Base-by-base conservation (phyloP, 768 basidiomycete species). In the Mycena vulgaris region DNA sequence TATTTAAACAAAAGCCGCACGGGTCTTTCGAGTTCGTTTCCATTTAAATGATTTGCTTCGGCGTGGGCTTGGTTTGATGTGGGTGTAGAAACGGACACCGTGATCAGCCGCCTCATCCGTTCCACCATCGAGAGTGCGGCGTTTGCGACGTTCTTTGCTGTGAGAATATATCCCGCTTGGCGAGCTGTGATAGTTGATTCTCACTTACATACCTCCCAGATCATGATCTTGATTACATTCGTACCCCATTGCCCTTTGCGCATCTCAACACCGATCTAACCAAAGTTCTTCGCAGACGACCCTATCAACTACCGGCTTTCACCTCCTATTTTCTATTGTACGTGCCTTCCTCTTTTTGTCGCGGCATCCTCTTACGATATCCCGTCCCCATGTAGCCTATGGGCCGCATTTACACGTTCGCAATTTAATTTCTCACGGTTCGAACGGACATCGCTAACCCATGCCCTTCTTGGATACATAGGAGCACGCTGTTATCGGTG, bases 351-450 rank as follows among this genome's bases (percentile, higher is more conserved):
- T n/a, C n/a, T n/a, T n/a, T n/a, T n/a, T n/a, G n/a, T n/a, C n/a
- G n/a, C n/a, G n/a, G n/a, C n/a, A n/a, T n/a, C n/a, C n/a, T 35
- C 21, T 19, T 42, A 40, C 21, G 3, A 5, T 28, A 16, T n/a
- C n/a, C 3, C 16, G 10, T 21, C 40, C 19, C 19, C 11, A n/a
- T n/a, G n/a, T 23, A 69, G 61, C 68, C 68, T 11, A 17, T 63
- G 49, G 61, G 68, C 30, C 68, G 68, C 61, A 63, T 64, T 23
- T 69, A 69, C 35, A 69, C 68, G 62, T 69, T 6, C 37, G 61
- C 37, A 25, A 28, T 64, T 47, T 6, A 10, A 51, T 45, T 21
- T 23, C 27, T 17, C n/a, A n/a, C n/a, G n/a, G n/a, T 5, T 39
- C 47, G 23, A 28, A 39, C n/a, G 3, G 35, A 17, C 30, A 28